Conservation (phyloP, 345 rosid genomes). For the Populus deltoides region DNA sequence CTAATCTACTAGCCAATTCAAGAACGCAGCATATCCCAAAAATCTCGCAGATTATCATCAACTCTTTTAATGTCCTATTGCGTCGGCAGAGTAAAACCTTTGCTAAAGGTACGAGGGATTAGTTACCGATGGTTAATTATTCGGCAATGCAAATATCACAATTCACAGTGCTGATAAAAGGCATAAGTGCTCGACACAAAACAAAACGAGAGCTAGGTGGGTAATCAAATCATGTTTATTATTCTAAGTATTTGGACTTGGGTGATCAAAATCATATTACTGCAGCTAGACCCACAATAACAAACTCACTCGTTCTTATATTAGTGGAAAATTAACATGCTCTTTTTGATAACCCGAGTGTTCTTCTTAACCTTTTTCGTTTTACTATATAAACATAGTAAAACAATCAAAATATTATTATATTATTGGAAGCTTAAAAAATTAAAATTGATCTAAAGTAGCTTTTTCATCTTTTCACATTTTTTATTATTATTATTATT, state of each 20-base stretch:
- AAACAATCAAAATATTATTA: too few relatives aligned
- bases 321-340: not conserved
- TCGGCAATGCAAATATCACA: not conserved
- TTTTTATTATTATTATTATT: too few relatives aligned
- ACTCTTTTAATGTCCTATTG: not conserved
- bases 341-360: not conserved
- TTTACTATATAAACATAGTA: too few relatives aligned
- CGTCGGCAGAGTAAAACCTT: slow-evolving; percentile 8
- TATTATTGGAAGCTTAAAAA: too few relatives aligned
- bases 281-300: slow-evolving; percentile 1
- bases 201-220: not conserved
- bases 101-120: not conserved
- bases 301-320: not conserved
- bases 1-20: slow-evolving; percentile 3
- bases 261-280: not conserved
- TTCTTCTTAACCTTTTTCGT: too few relatives aligned
- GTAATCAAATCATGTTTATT: not conserved
- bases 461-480: too few relatives aligned
- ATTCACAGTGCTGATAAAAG: not conserved
- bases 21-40: slow-evolving; percentile 31
- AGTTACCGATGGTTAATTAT: not conserved
- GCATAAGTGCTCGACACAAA: not conserved
- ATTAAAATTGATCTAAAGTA: too few relatives aligned
- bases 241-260: not conserved
- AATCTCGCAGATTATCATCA: slow-evolving; percentile 26